These are phyloP conservation scores for Chlorencoelia australis DNA, from an alignment of 2,329 filamentous ascomycete species.

Conservation along the genomic window DNA sequence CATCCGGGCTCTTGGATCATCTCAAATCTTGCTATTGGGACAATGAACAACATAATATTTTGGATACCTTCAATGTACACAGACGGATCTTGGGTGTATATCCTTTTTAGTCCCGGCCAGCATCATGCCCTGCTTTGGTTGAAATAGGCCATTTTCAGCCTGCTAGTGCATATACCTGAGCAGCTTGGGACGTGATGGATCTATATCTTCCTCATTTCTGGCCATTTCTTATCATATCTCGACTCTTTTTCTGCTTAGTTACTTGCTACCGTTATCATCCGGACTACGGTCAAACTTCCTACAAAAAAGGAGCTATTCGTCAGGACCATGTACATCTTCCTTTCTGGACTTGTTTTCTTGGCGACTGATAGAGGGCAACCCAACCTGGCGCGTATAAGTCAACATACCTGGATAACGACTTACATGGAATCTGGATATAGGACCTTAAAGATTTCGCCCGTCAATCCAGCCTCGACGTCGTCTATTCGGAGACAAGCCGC, in stretches of 20 bases:
- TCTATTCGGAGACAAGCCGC: constrained; percentile 92
- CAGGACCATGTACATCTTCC: constrained; percentile 22
- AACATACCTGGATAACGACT: constrained; percentile 44
- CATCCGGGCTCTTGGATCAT: constrained; percentile 33
- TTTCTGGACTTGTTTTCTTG: constrained; percentile 19
- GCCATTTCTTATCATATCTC: constrained; percentile 25
- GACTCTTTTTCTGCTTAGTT: constrained; percentile 25
- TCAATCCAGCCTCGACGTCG: constrained; percentile 91
- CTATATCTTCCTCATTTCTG: constrained; percentile 16
- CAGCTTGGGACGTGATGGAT: constrained; percentile 24
- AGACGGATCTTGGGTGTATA: constrained; percentile 17
- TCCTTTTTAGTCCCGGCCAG: constrained; percentile 24
- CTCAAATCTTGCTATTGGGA: constrained; percentile 28
- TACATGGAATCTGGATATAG: constrained; percentile 78
- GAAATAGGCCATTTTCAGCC: constrained; percentile 16
- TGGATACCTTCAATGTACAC: constrained; percentile 25
- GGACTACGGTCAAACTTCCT: constrained; percentile 21
- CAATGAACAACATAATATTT: constrained; percentile 25
- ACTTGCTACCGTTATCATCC: constrained; percentile 20
- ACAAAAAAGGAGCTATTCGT: constrained; percentile 19
- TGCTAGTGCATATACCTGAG: constrained; percentile 29
- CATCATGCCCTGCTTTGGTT: constrained; percentile 21
- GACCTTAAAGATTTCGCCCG: constrained; percentile 99
- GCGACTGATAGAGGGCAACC: constrained; percentile 24
- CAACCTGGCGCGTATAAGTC: constrained; percentile 21